Base-by-base conservation (phyloP, 2,329 filamentous ascomycete species). In the Alternaria rosae region DNA sequence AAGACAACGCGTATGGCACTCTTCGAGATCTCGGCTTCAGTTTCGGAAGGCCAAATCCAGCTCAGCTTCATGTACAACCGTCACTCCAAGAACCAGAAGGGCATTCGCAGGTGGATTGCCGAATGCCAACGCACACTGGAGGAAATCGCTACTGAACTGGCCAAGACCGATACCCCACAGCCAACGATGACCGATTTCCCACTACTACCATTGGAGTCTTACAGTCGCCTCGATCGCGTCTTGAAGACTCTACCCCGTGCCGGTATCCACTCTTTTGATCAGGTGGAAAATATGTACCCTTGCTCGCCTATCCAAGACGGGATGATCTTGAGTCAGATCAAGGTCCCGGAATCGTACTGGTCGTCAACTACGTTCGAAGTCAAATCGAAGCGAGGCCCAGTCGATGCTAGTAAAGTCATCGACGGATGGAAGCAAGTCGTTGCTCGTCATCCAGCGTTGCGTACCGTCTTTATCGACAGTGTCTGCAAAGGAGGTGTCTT, bases 401-500 rank as follows among this genome's bases (percentile, higher is more conserved):
- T 77, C 15, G 71, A 79, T 58, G 53, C 70, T 4, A 59, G 54
- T 11, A 66, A 62, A 30, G 51, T 79, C 6, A 63, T 64, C 5
- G 58, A 62, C 20, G 71, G 75, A 1, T 79, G 76, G 76, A 68
- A 70, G 42, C 70, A 66, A 56, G 74, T 79, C 5, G 75, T 78
- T 9, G 61, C 73, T 42, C 70, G 74, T 2, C 76, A 79, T 55
- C 70, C 75, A 25, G 72, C 74, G 41, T 62, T 79, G 25, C 71
- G 76, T 13, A 77, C 76, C 12, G 58, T 76, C 7, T 77, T 79
- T 47, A 64, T 78, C 8, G 73, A 78, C 48, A 77, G 73, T 57
- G 74, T 77, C 15, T 76, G 72, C 59, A 72, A 73, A 54, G 76
- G 75, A 23, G 76, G 74, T 13, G 73, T 77, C 4, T 78, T 78